Percentiles rank a stretch among this genome's conserved stretches.
Evolutionary conservation across 148 eudicot species (phyloP).

Genomic region (Cornus suecica): DNA sequence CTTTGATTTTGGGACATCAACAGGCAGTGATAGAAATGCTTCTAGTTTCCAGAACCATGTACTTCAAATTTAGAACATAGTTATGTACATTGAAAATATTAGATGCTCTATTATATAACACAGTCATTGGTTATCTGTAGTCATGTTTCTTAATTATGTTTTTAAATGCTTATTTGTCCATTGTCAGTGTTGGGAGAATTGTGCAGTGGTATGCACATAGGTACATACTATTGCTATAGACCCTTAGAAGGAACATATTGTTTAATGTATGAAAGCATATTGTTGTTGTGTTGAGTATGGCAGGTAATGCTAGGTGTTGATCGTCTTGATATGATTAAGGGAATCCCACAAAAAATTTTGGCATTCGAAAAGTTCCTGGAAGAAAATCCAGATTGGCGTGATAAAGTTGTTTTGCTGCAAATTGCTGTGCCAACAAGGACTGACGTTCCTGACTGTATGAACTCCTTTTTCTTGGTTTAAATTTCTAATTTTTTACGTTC

Average conservation of each 20-base stretch:
- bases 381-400: conserved; percentile 61
- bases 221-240: neutral
- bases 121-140: too few species aligned
- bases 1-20: neutral
- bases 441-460: conserved; percentile 62
- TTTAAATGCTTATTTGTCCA: neutral
- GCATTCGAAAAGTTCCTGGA: conserved; percentile 70
- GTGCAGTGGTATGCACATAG: neutral
- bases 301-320: conserved; percentile 72
- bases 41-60: neutral
- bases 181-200: neutral
- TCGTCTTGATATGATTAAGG: conserved; percentile 66
- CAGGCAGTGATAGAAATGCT: neutral
- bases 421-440: conserved; percentile 71
- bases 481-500: too few species aligned
- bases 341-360: conserved; percentile 63
- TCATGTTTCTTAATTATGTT: neutral
- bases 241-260: neutral
- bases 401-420: conserved; percentile 57
- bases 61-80: neutral
- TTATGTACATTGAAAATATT: neutral
- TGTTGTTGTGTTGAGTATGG: neutral
- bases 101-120: neutral
- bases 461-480: conserved; percentile 9
- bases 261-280: neutral